Base-by-base conservation (phyloP, 2,329 filamentous ascomycete species). In the Aspergillus sp. region DNA sequence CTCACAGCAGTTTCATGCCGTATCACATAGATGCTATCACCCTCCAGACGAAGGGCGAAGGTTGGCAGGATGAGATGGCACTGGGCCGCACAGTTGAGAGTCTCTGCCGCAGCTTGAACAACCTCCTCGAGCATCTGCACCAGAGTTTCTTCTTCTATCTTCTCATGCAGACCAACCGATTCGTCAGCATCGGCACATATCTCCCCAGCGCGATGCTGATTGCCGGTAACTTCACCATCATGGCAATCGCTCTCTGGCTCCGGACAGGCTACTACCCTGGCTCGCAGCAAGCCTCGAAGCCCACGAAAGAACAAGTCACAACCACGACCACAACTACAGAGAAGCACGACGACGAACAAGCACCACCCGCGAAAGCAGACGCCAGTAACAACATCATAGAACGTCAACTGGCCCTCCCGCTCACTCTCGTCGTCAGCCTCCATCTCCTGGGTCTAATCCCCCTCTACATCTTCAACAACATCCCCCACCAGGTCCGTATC, bases 71-170 rank as follows among this genome's bases (percentile, higher is more conserved):
- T 74, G 95, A 98, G 78, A 98, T 98, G 91, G 90, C 90, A 8
- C 87, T 99, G 73, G 95, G 95, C 5, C 85, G 93, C 57, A 88
- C 93, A 0, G 84, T 98, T 4, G 95, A 99, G 78, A 92, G 92
- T 69, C 85, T 95, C 3, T 96, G 96, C 75, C 85, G 95, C 69
- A 96, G 92, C 74, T 81, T 99, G 76, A 99, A 99, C 80, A 99
- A 99, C 72, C 80, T 99, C 60, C 84, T 99, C 32, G 95, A 99
- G 78, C 93, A 99, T 74, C 83, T 99, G 62, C 95, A 99, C 74
- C 95, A 99, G 79, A 97, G 93, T 75, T 99, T 99, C 82, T 99
- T 99, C 84, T 98, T 99, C 79, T 99, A 99, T 75, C 82, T 99
- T 54, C 83, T 99, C 48, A 92, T 98, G 86, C 89, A 96, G 67